Evolutionary conservation across 345 rosid genomes (phyloP).

Genomic region (Citrus glauca): DNA sequence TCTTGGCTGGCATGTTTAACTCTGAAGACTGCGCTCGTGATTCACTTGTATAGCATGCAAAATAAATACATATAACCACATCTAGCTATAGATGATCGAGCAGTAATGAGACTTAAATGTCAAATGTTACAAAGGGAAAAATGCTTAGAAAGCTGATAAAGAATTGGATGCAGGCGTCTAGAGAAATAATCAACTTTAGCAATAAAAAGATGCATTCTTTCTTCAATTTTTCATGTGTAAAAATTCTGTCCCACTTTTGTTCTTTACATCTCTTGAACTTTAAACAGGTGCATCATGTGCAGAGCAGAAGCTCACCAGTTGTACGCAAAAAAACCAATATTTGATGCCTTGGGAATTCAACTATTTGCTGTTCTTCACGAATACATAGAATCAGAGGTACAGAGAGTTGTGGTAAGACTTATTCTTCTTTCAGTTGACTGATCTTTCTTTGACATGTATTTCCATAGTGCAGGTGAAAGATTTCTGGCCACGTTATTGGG

Average conservation of each 20-base stretch:
- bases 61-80: neutral
- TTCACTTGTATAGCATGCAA: neutral
- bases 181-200: neutral
- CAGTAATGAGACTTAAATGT: neutral
- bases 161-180: neutral
- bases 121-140: neutral
- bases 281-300: slow-evolving; percentile 68
- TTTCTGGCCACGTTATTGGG: slow-evolving; percentile 79
- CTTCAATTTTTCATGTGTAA: neutral
- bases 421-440: slow-evolving; percentile 2
- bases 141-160: neutral
- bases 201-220: neutral
- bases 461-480: slow-evolving; percentile 40
- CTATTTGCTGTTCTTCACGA: slow-evolving; percentile 62
- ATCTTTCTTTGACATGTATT: slow-evolving; percentile 8
- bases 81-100: neutral
- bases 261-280: slow-evolving; percentile 11
- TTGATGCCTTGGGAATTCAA: slow-evolving; percentile 59
- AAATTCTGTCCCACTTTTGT: neutral
- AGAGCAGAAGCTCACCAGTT: slow-evolving; percentile 73
- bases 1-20: neutral
- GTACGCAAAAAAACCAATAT: slow-evolving; percentile 53
- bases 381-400: slow-evolving; percentile 59
- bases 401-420: neutral
- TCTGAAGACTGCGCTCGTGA: neutral